These are phyloP conservation scores for Apostasia shenzhenica DNA, from an alignment of 106 monocot species.

Conservation along the genomic window DNA sequence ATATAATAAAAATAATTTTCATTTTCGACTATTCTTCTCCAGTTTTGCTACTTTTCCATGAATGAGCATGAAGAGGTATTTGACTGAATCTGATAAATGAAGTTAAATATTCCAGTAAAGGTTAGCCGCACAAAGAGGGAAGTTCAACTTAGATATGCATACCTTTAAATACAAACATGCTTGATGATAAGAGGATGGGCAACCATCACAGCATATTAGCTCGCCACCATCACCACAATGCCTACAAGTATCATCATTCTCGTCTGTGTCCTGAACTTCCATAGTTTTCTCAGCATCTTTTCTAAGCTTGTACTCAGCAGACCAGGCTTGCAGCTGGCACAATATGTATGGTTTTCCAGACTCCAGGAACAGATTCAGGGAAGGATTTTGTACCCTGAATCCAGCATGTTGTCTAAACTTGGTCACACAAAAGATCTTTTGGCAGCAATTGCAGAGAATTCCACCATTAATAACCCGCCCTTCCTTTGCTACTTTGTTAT, in stretches of 20 bases:
- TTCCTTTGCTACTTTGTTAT: slow-evolving; percentile 33
- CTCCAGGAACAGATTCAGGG: slow-evolving; percentile 54
- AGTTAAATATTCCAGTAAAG: no score
- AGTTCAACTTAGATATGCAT: neutral
- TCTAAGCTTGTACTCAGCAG: slow-evolving; percentile 52
- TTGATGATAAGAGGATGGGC: slow-evolving; percentile 72
- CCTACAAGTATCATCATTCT: slow-evolving; percentile 86
- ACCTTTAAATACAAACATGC: slow-evolving; percentile 59
- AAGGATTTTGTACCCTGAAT: slow-evolving; percentile 17
- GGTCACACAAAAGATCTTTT: slow-evolving; percentile 36
- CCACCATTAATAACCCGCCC: slow-evolving; percentile 50
- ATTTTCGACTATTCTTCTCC: no score
- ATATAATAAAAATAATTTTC: no score
- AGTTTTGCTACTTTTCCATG: no score
- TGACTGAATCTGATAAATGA: no score
- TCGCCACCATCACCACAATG: slow-evolving; percentile 84
- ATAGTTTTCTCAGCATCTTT: slow-evolving; percentile 27
- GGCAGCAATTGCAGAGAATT: slow-evolving; percentile 71
- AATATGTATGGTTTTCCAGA: slow-evolving; percentile 41
- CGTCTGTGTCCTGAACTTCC: slow-evolving; percentile 31
- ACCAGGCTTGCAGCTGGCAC: slow-evolving; percentile 81
- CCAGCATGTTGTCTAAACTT: slow-evolving; percentile 59
- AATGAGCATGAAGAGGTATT: no score
- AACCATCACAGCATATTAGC: slow-evolving; percentile 83
- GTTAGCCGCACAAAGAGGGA: no score